These are phyloP conservation scores for Pseudocercospora macadamiae DNA, from an alignment of 2,329 filamentous ascomycete species.

Conservation along the genomic window DNA sequence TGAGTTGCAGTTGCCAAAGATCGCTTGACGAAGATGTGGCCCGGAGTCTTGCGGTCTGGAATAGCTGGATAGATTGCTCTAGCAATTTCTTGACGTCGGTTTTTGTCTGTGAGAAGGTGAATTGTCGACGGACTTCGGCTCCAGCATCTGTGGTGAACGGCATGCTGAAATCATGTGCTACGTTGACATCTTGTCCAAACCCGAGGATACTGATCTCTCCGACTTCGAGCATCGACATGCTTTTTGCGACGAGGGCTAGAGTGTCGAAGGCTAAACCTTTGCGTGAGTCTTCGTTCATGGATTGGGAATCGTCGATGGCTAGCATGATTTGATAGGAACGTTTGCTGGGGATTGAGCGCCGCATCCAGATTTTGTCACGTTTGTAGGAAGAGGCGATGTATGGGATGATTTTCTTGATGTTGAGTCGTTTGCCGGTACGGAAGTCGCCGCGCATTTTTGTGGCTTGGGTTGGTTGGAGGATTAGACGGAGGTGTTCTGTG, in stretches of 20 bases:
- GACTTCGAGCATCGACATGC: constrained; percentile 88
- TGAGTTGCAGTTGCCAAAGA: constrained; percentile 91
- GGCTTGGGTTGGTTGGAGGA: constrained; percentile 89
- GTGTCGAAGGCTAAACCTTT: constrained; percentile 88
- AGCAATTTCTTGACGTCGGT: constrained; percentile 85
- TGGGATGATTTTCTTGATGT: constrained; percentile 98
- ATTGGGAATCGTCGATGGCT: constrained; percentile 92
- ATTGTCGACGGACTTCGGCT: constrained; percentile 79
- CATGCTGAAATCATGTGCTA: constrained; percentile 82
- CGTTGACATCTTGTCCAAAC: constrained; percentile 81
- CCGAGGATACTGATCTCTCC: constrained; percentile 90
- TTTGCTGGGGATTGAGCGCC: constrained; percentile 86
- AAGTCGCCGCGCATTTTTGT: constrained; percentile 97
- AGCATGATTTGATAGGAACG: constrained; percentile 96
- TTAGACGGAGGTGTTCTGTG: constrained; percentile 92
- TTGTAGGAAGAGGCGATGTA: constrained; percentile 99
- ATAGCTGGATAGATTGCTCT: constrained; percentile 74
- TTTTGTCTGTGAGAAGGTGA: constrained; percentile 80
- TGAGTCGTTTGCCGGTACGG: constrained; percentile 95
- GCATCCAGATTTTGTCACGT: constrained; percentile 99
- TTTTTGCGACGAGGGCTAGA: constrained; percentile 84
- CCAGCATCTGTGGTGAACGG: constrained; percentile 82
- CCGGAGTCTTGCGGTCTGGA: constrained; percentile 73
- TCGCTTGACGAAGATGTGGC: constrained; percentile 61
- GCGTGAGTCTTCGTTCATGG: constrained; percentile 82